A percentile compares a stretch with the other conserved stretches of the same genome.
These are phyloP conservation scores for Trichocomaceae sp. DNA, from an alignment of 2,329 filamentous ascomycete species.

Conservation along the genomic window DNA sequence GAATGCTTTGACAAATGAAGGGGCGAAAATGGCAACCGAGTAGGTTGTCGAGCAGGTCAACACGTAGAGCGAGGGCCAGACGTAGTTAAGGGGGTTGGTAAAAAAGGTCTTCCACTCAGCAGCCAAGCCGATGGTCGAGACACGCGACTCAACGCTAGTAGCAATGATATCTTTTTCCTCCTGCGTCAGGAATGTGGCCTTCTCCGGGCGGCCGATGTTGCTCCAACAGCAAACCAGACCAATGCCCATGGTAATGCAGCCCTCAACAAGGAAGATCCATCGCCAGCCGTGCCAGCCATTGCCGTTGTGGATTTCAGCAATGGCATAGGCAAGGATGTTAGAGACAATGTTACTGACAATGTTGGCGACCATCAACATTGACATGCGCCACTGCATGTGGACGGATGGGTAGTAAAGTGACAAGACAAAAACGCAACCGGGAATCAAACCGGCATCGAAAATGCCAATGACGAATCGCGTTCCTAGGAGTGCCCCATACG, in stretches of 20 bases:
- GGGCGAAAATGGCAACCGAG: not conserved
- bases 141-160: not conserved
- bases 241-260: slow-evolving; percentile 1
- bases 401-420: slow-evolving; percentile 4
- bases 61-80: slow-evolving; percentile 2
- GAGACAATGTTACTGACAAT: slow-evolving; percentile 3
- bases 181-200: not conserved
- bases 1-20: slow-evolving; percentile 4
- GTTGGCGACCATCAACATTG: slow-evolving; percentile 8
- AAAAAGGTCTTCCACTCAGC: slow-evolving; percentile 4
- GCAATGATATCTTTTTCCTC: slow-evolving; percentile 5
- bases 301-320: slow-evolving; percentile 1
- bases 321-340: slow-evolving; percentile 1
- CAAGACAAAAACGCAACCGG: slow-evolving; percentile 1
- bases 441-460: slow-evolving; percentile 5
- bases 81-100: slow-evolving; percentile 1
- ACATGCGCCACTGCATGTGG: slow-evolving; percentile 8
- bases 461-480: slow-evolving; percentile 4
- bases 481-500: not conserved
- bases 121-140: not conserved
- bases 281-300: slow-evolving; percentile 8
- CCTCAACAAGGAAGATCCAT: slow-evolving; percentile 5
- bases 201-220: not conserved
- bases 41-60: slow-evolving; percentile 4
- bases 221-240: not conserved